A percentile compares a stretch with the other conserved stretches of the same genome.
Conservation (phyloP, 352 stramenopile genomes). For the Pythium volutum region DNA sequence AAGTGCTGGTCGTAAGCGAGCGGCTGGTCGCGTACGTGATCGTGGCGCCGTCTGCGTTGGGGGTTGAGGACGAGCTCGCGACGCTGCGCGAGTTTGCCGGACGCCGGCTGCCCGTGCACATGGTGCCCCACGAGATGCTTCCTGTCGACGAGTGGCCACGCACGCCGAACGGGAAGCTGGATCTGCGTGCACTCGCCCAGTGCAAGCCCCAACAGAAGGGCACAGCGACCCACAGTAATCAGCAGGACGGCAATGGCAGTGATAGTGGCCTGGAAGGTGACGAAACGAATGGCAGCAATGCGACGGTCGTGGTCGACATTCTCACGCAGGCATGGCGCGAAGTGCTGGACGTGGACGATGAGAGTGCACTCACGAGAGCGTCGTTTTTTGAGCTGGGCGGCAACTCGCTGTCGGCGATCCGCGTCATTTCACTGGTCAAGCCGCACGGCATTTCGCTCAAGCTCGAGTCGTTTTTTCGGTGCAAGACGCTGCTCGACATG, state of each 20-base stretch:
- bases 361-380: slow-evolving; percentile 24
- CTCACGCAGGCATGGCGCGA: slow-evolving; percentile 51
- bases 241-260: not conserved
- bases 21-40: slow-evolving; percentile 56
- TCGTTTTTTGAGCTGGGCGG: slow-evolving; percentile 74
- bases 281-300: slow-evolving; percentile 4
- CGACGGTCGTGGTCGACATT: slow-evolving; percentile 34
- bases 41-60: slow-evolving; percentile 2
- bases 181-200: slow-evolving; percentile 39
- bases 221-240: not conserved
- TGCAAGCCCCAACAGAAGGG: not conserved
- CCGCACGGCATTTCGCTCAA: slow-evolving; percentile 40
- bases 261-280: not conserved
- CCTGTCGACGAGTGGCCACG: slow-evolving; percentile 47
- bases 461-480: slow-evolving; percentile 47
- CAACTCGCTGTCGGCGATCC: slow-evolving; percentile 64
- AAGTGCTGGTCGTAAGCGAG: slow-evolving; percentile 39
- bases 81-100: slow-evolving; percentile 21
- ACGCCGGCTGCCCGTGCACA: slow-evolving; percentile 50
- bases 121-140: slow-evolving; percentile 56
- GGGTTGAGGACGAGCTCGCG: not conserved
- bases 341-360: slow-evolving; percentile 37
- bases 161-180: slow-evolving; percentile 73
- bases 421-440: slow-evolving; percentile 51
- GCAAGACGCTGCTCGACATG: slow-evolving; percentile 40